Conservation (phyloP, 805 yeast species). For the Myxozyma neotropica region DNA sequence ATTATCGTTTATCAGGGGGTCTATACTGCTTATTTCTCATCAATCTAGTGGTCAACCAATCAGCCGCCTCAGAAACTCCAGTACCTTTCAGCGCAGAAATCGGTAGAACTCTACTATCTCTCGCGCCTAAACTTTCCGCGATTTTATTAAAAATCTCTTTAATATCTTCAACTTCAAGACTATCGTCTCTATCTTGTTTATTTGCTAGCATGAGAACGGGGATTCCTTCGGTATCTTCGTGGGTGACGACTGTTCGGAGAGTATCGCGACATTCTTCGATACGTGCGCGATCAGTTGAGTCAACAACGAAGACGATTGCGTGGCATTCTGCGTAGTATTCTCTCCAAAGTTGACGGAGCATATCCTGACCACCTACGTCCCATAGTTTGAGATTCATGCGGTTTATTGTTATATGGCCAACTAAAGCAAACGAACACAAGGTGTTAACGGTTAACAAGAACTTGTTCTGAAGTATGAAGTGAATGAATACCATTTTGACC, state of each 20-base stretch:
- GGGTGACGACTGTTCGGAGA: slow-evolving; percentile 55
- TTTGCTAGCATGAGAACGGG: slow-evolving; percentile 95
- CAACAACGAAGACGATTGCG: slow-evolving; percentile 90
- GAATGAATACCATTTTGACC: slow-evolving; percentile 73
- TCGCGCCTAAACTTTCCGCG: slow-evolving; percentile 82
- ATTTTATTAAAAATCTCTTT: slow-evolving; percentile 81
- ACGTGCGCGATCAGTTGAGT: slow-evolving; percentile 81
- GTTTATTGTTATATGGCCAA: slow-evolving; percentile 48
- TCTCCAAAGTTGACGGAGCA: slow-evolving; percentile 83
- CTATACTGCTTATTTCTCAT: slow-evolving; percentile 64
- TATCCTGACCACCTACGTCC: slow-evolving; percentile 96
- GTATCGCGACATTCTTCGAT: slow-evolving; percentile 79
- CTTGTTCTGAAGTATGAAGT: too few species aligned
- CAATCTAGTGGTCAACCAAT: slow-evolving; percentile 80
- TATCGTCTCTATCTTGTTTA: slow-evolving; percentile 79
- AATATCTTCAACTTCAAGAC: slow-evolving; percentile 74
- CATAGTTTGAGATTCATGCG: slow-evolving; percentile 67
- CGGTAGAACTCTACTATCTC: slow-evolving; percentile 88
- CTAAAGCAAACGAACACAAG: too few species aligned
- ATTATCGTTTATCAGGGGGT: slow-evolving; percentile 52
- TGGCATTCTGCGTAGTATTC: slow-evolving; percentile 84
- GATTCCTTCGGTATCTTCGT: slow-evolving; percentile 69
- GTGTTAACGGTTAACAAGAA: too few species aligned
- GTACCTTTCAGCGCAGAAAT: slow-evolving; percentile 80
- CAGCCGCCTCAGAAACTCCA: slow-evolving; percentile 84